Conservation (phyloP, 768 basidiomycete genomes). For the Termitomyces sp. region DNA sequence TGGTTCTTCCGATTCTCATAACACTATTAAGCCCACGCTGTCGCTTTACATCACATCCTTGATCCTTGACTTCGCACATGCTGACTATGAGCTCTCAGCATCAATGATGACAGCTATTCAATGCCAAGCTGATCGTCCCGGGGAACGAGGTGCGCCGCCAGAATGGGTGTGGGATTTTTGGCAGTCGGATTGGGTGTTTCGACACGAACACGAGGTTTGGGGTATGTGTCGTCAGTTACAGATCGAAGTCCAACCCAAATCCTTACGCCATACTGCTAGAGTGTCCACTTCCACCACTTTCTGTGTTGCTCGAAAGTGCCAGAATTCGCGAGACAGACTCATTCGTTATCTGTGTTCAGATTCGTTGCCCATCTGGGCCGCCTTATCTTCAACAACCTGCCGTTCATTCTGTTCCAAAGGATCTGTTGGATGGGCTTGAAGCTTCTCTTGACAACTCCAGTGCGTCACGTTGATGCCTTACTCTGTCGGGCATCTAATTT, state of each 20-base stretch:
- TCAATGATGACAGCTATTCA: constrained; percentile 74
- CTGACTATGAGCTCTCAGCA: constrained; percentile 53
- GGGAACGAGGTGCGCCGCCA: constrained; percentile 57
- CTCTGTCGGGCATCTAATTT: background rate
- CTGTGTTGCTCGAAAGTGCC: constrained; percentile 52
- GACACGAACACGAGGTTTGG: constrained; percentile 70
- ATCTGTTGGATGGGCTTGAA: constrained; percentile 64
- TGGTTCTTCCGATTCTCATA: constrained; percentile 16
- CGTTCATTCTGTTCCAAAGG: constrained; percentile 57
- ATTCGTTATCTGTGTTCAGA: constrained; percentile 69
- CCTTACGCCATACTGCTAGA: constrained; percentile 28
- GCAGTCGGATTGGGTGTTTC: constrained; percentile 68
- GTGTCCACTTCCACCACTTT: constrained; percentile 58
- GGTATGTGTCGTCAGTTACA: constrained; percentile 32
- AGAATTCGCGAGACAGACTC: constrained; percentile 59
- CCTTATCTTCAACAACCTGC: constrained; percentile 65
- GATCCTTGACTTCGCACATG: constrained; percentile 54
- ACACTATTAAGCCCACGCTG: constrained; percentile 35
- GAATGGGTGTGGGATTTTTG: constrained; percentile 74
- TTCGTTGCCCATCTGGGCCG: constrained; percentile 56
- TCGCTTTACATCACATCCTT: constrained; percentile 65
- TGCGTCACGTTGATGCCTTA: constrained; percentile 24
- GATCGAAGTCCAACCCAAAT: background rate
- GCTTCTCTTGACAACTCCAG: constrained; percentile 69
- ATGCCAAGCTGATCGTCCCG: constrained; percentile 52